Percentiles rank a stretch among this genome's conserved stretches.
Evolutionary conservation across 148 eudicot genomes (phyloP).

Genomic region (Fagopyrum homotropicum): DNA sequence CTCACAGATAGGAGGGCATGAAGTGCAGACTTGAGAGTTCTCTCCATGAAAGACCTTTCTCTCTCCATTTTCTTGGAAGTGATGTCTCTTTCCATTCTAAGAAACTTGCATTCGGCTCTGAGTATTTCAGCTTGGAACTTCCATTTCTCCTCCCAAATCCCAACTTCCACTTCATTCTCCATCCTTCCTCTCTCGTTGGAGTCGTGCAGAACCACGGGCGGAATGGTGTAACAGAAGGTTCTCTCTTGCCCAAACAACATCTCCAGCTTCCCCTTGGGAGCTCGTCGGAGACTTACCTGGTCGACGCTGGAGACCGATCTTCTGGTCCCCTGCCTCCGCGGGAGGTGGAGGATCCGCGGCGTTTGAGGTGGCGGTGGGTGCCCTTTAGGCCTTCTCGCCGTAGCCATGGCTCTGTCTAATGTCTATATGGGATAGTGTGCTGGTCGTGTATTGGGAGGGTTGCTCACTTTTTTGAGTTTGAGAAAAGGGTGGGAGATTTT

Average conservation of each 20-base stretch:
- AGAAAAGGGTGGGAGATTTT: neutral
- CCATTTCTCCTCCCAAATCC: constrained; percentile 49
- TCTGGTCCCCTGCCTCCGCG: constrained; percentile 32
- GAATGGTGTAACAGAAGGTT: constrained; percentile 24
- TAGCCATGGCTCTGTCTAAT: constrained; percentile 12
- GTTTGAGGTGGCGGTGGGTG: constrained; percentile 59
- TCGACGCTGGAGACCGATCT: constrained; percentile 10
- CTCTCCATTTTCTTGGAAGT: constrained; percentile 52
- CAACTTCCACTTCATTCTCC: constrained; percentile 11
- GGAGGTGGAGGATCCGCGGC: constrained; percentile 70
- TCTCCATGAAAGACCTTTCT: constrained; percentile 40
- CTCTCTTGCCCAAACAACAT: constrained; percentile 43
- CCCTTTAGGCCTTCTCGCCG: constrained; percentile 43
- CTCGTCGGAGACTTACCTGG: neutral
- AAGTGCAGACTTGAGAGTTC: constrained; percentile 54
- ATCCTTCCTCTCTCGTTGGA: constrained; percentile 1
- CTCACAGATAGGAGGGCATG: constrained; percentile 58
- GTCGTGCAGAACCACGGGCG: constrained; percentile 39
- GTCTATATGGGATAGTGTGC: neutral
- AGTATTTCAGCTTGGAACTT: constrained; percentile 75
- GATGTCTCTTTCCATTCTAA: constrained; percentile 67
- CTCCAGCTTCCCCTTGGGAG: constrained; percentile 32
- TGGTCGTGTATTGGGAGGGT: constrained; percentile 9
- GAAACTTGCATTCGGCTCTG: constrained; percentile 71
- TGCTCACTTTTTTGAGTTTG: neutral